phyloP scores from a whole-genome alignment of 768 basidiomycete species.

The Suillus subaureus region DNA sequence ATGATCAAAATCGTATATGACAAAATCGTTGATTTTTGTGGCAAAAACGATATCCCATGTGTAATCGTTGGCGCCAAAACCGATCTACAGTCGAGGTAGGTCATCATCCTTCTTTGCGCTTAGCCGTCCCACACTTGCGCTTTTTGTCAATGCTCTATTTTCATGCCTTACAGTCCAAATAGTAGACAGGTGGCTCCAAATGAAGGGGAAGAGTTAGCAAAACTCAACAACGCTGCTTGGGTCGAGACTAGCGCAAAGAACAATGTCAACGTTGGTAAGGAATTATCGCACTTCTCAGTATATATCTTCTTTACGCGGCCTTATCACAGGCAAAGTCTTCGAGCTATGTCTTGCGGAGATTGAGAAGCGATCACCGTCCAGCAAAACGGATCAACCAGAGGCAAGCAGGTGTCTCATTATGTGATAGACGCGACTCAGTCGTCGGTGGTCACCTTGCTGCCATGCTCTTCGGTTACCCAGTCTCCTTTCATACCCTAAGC shows the following conservation, averaged over 20 bases:
- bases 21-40: slow-evolving; percentile 90
- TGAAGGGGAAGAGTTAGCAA: slow-evolving; percentile 79
- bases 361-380: slow-evolving; percentile 68
- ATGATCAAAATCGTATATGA: slow-evolving; percentile 94
- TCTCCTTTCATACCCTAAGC: slow-evolving; percentile 32
- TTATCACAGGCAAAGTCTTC: slow-evolving; percentile 69
- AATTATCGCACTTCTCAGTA: slow-evolving; percentile 9
- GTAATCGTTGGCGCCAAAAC: slow-evolving; percentile 94
- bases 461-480: slow-evolving; percentile 34
- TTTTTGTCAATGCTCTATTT: slow-evolving; percentile 24
- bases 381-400: slow-evolving; percentile 43
- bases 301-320: slow-evolving; percentile 8
- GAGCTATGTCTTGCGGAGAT: slow-evolving; percentile 84
- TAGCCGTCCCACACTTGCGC: slow-evolving; percentile 15
- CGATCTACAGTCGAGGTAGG: slow-evolving; percentile 77
- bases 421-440: slow-evolving; percentile 36
- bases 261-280: slow-evolving; percentile 87
- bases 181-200: slow-evolving; percentile 72
- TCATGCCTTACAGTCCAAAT: slow-evolving; percentile 36
- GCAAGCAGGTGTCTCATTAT: slow-evolving; percentile 54
- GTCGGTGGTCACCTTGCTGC: slow-evolving; percentile 19
- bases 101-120: slow-evolving; percentile 19
- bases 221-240: slow-evolving; percentile 72
- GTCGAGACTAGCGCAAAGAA: slow-evolving; percentile 89
- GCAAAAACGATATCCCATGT: slow-evolving; percentile 82